phyloP scores from a whole-genome alignment of 169 alveolate species.

The Plasmodium ovale region DNA sequence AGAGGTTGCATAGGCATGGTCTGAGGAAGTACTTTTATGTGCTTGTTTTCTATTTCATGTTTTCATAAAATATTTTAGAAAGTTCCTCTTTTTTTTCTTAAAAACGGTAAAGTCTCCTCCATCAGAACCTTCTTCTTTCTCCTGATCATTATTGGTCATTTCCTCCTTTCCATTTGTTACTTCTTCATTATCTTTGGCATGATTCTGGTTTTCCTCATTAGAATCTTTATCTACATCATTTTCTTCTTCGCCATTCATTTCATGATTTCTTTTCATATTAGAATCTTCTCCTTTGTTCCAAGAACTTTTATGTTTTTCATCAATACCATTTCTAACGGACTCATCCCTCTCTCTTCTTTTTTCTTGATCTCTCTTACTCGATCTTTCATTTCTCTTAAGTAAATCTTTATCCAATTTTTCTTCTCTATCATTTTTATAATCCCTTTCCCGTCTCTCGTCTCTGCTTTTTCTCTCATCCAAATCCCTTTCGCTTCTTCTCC shows the following conservation, averaged over 20 bases:
- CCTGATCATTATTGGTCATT: slow-evolving; percentile 4
- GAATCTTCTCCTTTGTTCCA: slow-evolving; percentile 24
- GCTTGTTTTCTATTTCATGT: neutral
- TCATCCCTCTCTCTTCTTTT: slow-evolving; percentile 55
- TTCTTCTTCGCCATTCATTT: slow-evolving; percentile 10
- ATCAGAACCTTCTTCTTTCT: slow-evolving; percentile 45
- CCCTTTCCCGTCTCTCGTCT: too few species aligned
- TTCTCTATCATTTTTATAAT: slow-evolving; percentile 15
- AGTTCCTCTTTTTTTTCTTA: slow-evolving; percentile 50
- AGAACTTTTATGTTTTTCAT: slow-evolving; percentile 9
- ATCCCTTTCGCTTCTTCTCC: too few species aligned
- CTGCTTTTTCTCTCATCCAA: too few species aligned
- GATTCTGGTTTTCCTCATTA: neutral
- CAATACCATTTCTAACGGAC: slow-evolving; percentile 15
- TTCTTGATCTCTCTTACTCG: slow-evolving; percentile 29
- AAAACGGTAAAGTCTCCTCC: slow-evolving; percentile 73
- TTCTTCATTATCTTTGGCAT: slow-evolving; percentile 46
- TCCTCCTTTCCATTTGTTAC: slow-evolving; percentile 26
- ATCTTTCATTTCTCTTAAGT: slow-evolving; percentile 19
- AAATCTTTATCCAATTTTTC: slow-evolving; percentile 21
- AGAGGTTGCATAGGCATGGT: too few species aligned
- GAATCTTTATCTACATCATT: slow-evolving; percentile 6
- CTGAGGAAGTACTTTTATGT: neutral
- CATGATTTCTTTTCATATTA: slow-evolving; percentile 11
- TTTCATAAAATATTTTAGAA: slow-evolving; percentile 38